Percentiles rank a stretch among this genome's conserved stretches.
Evolutionary conservation across 805 yeast species (phyloP).

Genomic region (Myxozyma vanderwaltii): DNA sequence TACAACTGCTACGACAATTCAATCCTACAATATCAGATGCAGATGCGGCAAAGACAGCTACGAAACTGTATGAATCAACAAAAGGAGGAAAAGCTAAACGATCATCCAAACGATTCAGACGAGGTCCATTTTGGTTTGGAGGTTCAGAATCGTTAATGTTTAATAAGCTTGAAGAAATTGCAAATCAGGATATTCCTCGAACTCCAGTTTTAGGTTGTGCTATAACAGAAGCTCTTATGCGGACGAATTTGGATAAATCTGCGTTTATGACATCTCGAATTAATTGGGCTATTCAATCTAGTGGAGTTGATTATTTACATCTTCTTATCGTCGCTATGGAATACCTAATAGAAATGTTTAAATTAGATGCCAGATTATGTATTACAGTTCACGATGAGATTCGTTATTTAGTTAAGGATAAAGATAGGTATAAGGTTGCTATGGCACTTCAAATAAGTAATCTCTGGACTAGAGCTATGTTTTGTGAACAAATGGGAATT

Average conservation of each 20-base stretch:
- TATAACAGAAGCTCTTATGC: slow-evolving; percentile 79
- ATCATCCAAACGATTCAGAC: slow-evolving; percentile 39
- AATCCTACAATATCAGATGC: slow-evolving; percentile 67
- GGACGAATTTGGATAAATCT: slow-evolving; percentile 62
- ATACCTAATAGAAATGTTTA: slow-evolving; percentile 64
- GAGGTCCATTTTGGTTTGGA: slow-evolving; percentile 55
- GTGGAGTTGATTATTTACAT: slow-evolving; percentile 96
- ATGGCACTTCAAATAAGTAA: slow-evolving; percentile 85
- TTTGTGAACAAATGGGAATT: slow-evolving; percentile 88
- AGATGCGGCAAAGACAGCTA: slow-evolving; percentile 68
- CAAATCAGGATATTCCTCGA: slow-evolving; percentile 73
- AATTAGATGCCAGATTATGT: slow-evolving; percentile 72
- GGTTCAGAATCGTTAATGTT: slow-evolving; percentile 94
- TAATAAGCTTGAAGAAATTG: slow-evolving; percentile 84
- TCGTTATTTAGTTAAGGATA: slow-evolving; percentile 72
- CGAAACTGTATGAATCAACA: slow-evolving; percentile 71
- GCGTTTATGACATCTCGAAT: slow-evolving; percentile 84
- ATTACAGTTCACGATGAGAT: slow-evolving; percentile 96
- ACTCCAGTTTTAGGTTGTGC: slow-evolving; percentile 95
- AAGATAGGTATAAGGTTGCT: slow-evolving; percentile 75
- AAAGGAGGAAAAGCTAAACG: slow-evolving; percentile 62
- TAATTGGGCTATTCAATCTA: slow-evolving; percentile 97
- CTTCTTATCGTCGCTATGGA: slow-evolving; percentile 84
- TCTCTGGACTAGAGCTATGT: slow-evolving; percentile 95
- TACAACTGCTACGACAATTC: slow-evolving; percentile 78